Conservation (phyloP, 129 eudicot species). For the Artemisia annua region DNA sequence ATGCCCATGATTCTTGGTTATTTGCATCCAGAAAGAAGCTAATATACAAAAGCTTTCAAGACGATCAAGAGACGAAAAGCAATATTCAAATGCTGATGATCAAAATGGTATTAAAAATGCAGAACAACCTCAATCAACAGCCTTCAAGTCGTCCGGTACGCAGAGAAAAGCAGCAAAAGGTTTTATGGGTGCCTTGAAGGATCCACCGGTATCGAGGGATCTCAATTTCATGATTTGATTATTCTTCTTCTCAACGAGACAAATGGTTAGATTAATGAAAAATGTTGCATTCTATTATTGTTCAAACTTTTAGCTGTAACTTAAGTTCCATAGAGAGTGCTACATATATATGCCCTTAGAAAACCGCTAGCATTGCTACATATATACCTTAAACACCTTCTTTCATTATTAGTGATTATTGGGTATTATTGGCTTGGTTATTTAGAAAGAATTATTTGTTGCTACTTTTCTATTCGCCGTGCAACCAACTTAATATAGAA, state of each 20-base stretch:
- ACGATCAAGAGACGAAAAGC: slow-evolving; percentile 50
- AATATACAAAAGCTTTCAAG: slow-evolving; percentile 42
- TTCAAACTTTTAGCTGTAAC: neutral
- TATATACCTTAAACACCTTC: neutral
- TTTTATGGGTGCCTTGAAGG: slow-evolving; percentile 51
- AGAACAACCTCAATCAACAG: slow-evolving; percentile 53
- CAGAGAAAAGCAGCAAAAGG: slow-evolving; percentile 61
- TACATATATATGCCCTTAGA: neutral
- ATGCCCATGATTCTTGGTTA: too few species aligned
- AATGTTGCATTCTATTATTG: neutral
- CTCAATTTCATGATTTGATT: neutral
- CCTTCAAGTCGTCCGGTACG: slow-evolving; percentile 53
- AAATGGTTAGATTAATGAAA: neutral
- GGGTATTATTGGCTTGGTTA: neutral
- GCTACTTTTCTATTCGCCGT: neutral
- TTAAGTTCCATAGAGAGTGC: neutral
- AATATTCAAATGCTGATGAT: slow-evolving; percentile 41
- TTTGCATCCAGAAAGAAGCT: too few species aligned
- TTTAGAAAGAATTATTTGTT: slow-evolving; percentile 1
- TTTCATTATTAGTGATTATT: neutral
- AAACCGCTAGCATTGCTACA: neutral
- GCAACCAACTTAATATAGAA: slow-evolving; percentile 5
- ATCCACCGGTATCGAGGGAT: slow-evolving; percentile 60
- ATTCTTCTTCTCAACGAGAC: neutral
- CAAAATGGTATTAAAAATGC: slow-evolving; percentile 35